Percentiles rank a stretch among this genome's conserved stretches.
phyloP scores from a whole-genome alignment of 2,329 filamentous ascomycete genomes.

The Triangularia verruculosa region DNA sequence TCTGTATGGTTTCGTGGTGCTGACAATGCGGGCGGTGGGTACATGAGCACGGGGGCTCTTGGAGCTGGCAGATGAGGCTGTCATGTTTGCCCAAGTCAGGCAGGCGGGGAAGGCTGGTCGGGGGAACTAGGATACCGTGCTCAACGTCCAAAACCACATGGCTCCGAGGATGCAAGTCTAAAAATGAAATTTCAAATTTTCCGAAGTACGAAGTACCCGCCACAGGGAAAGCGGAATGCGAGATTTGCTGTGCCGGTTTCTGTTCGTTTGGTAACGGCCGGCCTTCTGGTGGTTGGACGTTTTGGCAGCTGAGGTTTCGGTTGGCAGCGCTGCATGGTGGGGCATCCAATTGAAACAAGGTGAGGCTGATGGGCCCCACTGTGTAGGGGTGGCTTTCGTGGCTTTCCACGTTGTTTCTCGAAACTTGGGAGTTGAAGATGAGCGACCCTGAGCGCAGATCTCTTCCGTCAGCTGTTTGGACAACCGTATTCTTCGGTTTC shows the following conservation, averaged over 20 bases:
- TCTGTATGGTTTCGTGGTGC: slow-evolving; percentile 15
- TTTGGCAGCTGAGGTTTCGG: neutral
- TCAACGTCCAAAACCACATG: neutral
- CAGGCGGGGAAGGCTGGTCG: neutral
- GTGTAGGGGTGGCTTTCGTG: neutral
- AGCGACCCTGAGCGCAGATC: neutral
- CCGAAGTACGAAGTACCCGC: neutral
- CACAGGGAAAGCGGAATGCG: neutral
- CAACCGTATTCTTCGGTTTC: neutral
- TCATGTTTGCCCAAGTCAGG: neutral
- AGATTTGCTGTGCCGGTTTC: slow-evolving; percentile 1
- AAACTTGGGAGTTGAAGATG: neutral
- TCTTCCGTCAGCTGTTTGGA: neutral
- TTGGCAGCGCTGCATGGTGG: neutral
- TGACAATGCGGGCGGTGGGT: neutral
- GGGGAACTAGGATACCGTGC: neutral
- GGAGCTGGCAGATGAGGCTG: neutral
- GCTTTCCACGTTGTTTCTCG: neutral
- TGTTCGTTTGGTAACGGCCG: neutral
- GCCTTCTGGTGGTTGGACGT: neutral
- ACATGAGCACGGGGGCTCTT: neutral
- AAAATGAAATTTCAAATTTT: neutral
- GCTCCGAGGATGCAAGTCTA: neutral
- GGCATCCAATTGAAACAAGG: neutral
- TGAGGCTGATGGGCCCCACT: neutral